These are phyloP conservation scores for Gossypium arboreum DNA, from an alignment of 345 rosid species.

Conservation along the genomic window DNA sequence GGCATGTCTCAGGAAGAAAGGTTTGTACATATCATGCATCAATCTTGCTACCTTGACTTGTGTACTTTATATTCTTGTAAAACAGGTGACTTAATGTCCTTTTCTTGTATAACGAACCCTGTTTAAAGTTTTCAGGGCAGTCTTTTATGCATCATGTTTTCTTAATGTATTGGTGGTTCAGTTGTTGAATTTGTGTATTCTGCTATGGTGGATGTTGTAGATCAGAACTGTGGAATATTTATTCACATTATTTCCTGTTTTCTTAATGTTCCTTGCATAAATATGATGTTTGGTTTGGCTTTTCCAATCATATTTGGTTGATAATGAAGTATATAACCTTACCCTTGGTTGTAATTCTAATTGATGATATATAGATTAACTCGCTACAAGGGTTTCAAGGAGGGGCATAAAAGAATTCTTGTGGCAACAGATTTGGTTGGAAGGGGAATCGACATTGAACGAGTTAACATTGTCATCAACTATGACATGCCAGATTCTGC, in stretches of 20 bases:
- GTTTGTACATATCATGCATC: constrained; percentile 27
- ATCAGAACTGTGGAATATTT: neutral
- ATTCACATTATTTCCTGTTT: neutral
- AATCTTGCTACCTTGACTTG: neutral
- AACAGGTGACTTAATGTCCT: neutral
- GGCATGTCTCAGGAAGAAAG: constrained; percentile 99
- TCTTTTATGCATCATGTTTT: neutral
- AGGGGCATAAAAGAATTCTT: constrained; percentile 95
- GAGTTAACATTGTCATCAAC: constrained; percentile 95
- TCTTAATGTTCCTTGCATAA: neutral
- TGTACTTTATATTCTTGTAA: neutral
- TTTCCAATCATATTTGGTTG: neutral
- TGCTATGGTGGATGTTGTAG: neutral
- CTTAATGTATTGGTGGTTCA: neutral
- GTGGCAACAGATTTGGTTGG: constrained; percentile 98
- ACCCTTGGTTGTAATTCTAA: neutral
- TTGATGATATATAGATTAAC: constrained; percentile 54
- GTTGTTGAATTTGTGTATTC: neutral
- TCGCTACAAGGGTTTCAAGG: constrained; percentile 95
- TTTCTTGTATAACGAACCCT: neutral
- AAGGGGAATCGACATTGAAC: constrained; percentile 93
- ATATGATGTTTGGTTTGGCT: neutral
- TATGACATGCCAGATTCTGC: constrained; percentile 99
- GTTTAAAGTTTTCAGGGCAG: neutral
- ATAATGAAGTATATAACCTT: neutral